Evolutionary conservation across 495 filamentous ascomycete genomes (phyloP), one percentile per base, ranked within the genome.

Genomic region (Delitschia confertaspora): DNA sequence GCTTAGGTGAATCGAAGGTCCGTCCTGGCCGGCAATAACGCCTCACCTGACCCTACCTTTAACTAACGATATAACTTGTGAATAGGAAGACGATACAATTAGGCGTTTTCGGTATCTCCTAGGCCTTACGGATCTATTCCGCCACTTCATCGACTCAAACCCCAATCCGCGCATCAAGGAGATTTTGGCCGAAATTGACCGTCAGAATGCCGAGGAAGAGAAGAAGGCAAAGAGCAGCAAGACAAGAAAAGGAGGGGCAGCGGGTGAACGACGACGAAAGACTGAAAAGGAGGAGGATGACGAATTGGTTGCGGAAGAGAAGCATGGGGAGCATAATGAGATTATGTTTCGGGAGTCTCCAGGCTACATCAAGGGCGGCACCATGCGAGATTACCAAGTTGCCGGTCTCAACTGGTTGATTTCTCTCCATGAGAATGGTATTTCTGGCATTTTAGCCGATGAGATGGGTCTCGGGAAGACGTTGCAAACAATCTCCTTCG

Each of bases 281-380:
- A 99, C 93, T 9, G 93, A 99, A 61, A 85, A 93, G 58, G 93
- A 99, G 56, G 93, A 99, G 66, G 93, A 99, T 59, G 91, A 86
- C 14, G 93, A 99, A 65, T 68, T 99, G 13, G 66, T 99, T 49
- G 80, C 83, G 50, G 89, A 95, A 60, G 93, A 94, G 65, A 85
- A 83, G 62, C 78, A 75, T 38, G 89, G 85, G 14, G 87, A 83
- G 30, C 78, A 83, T 27, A 85, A 82, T 6, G 80, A 86, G 52
- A 95, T 85, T 0, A 73, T 94, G 2, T 99, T 96, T 62, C 77
- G 87, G 33, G 91, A 95, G 42, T 95, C 89, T 4, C 93, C 93
- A 10, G 68, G 74, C 14, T 98, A 84, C 63, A 78, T 98, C 43
- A 69, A 93, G n/a, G 77, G 78, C 38, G 84, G 83, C 32, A 67